Evolutionary conservation across 768 basidiomycete species (phyloP).

Genomic region (Phlegmacium glaucopus): DNA sequence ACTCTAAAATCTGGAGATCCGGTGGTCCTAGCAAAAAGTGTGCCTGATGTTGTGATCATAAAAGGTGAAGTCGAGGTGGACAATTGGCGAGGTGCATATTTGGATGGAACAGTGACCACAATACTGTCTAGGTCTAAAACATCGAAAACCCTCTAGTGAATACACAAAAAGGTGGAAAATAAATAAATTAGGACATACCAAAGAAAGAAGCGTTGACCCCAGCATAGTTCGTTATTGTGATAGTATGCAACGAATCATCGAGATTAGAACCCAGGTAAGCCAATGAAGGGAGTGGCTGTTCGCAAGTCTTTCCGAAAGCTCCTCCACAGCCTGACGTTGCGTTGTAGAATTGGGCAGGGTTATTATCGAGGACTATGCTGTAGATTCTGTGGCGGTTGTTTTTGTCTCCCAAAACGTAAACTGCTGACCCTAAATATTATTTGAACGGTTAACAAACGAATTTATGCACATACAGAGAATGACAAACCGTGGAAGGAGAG

Average conservation of each 20-base stretch:
- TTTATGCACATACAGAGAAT: not conserved
- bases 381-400: constrained; percentile 47
- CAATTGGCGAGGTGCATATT: constrained; percentile 35
- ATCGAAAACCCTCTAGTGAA: not conserved
- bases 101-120: constrained; percentile 38
- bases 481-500: constrained; percentile 38
- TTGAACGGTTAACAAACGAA: not conserved
- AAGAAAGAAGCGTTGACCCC: constrained; percentile 44
- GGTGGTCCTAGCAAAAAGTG: not conserved
- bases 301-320: constrained; percentile 39
- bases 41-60: constrained; percentile 2
- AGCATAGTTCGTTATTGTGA: constrained; percentile 37
- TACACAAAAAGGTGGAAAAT: not conserved
- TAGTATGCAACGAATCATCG: constrained; percentile 31
- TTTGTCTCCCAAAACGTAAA: constrained; percentile 47
- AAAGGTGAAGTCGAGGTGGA: constrained; percentile 19
- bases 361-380: constrained; percentile 35
- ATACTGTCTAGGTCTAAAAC: constrained; percentile 43
- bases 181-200: constrained; percentile 26
- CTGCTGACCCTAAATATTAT: constrained; percentile 32
- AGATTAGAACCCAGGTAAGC: constrained; percentile 42
- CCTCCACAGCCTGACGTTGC: constrained; percentile 47
- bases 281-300: constrained; percentile 41
- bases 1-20: no score
- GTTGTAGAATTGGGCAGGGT: constrained; percentile 28